phyloP scores from a whole-genome alignment of 2,329 filamentous ascomycete genomes.

The Fusarium coffeatum region DNA sequence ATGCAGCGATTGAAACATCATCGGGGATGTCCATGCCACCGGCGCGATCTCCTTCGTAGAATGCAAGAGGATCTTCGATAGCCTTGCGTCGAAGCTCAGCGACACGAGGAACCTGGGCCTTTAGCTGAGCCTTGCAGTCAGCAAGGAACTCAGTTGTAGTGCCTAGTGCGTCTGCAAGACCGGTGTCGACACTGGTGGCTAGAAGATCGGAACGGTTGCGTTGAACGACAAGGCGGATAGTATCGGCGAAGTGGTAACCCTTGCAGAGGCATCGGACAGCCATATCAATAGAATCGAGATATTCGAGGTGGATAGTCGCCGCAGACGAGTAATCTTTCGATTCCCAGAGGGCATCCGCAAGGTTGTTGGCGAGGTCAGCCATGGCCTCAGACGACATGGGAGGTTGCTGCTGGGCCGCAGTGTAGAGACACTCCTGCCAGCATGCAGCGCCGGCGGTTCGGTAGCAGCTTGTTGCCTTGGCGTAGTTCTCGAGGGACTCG shows the following conservation, averaged over 20 bases:
- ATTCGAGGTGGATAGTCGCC: slow-evolving; percentile 82
- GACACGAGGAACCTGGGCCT: slow-evolving; percentile 87
- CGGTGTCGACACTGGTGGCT: slow-evolving; percentile 75
- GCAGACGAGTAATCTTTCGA: slow-evolving; percentile 85
- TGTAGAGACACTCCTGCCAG: slow-evolving; percentile 92
- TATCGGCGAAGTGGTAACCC: slow-evolving; percentile 87
- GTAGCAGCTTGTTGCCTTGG: slow-evolving; percentile 83
- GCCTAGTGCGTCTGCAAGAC: slow-evolving; percentile 83
- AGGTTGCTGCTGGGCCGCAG: slow-evolving; percentile 74
- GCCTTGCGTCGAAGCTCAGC: slow-evolving; percentile 85
- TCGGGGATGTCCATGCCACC: slow-evolving; percentile 81
- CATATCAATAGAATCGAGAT: slow-evolving; percentile 76
- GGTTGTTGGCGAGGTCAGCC: slow-evolving; percentile 73
- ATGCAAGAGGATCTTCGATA: slow-evolving; percentile 84
- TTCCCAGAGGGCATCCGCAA: slow-evolving; percentile 84
- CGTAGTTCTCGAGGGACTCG: slow-evolving; percentile 82
- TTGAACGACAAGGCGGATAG: slow-evolving; percentile 79
- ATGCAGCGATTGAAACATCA: slow-evolving; percentile 88
- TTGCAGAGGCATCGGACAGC: slow-evolving; percentile 86
- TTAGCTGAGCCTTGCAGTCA: slow-evolving; percentile 88
- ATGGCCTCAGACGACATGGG: slow-evolving; percentile 71
- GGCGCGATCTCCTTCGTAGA: slow-evolving; percentile 82
- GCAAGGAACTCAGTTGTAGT: slow-evolving; percentile 90
- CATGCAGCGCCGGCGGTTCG: slow-evolving; percentile 78
- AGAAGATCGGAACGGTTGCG: slow-evolving; percentile 72